phyloP scores from a whole-genome alignment of 2,329 filamentous ascomycete genomes.

The Talaromyces verruculosus region DNA sequence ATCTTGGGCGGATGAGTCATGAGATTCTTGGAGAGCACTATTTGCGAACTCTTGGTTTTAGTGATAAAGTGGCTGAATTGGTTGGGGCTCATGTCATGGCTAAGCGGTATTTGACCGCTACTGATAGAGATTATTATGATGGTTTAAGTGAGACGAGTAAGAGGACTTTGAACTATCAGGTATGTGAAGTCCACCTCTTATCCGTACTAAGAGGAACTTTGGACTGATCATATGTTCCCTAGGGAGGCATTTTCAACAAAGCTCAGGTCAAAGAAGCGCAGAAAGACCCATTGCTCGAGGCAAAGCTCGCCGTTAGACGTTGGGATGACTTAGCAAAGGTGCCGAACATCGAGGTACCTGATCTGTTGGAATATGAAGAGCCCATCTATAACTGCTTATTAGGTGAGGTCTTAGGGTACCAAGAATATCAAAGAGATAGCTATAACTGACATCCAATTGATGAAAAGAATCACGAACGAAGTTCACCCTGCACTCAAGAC shows the following conservation, averaged over 20 bases:
- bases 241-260: constrained; percentile 30
- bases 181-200: constrained; percentile 11
- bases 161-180: constrained; percentile 31
- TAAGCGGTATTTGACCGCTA: constrained; percentile 32
- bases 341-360: constrained; percentile 26
- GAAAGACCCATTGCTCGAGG: constrained; percentile 30
- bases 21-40: constrained; percentile 34
- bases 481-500: constrained; percentile 30
- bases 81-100: constrained; percentile 36
- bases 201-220: background rate
- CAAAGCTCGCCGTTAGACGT: constrained; percentile 30
- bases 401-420: constrained; percentile 10
- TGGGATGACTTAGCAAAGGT: constrained; percentile 33
- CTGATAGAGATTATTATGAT: constrained; percentile 31
- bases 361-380: constrained; percentile 28
- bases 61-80: constrained; percentile 31
- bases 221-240: background rate
- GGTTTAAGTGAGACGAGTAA: constrained; percentile 33
- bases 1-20: constrained; percentile 31
- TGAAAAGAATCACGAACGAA: constrained; percentile 2
- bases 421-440: background rate
- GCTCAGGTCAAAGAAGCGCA: constrained; percentile 28
- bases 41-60: constrained; percentile 32
- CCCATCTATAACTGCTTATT: constrained; percentile 26
- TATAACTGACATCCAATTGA: background rate